phyloP scores from a whole-genome alignment of 768 basidiomycete genomes.

The Termitomyces sp. region DNA sequence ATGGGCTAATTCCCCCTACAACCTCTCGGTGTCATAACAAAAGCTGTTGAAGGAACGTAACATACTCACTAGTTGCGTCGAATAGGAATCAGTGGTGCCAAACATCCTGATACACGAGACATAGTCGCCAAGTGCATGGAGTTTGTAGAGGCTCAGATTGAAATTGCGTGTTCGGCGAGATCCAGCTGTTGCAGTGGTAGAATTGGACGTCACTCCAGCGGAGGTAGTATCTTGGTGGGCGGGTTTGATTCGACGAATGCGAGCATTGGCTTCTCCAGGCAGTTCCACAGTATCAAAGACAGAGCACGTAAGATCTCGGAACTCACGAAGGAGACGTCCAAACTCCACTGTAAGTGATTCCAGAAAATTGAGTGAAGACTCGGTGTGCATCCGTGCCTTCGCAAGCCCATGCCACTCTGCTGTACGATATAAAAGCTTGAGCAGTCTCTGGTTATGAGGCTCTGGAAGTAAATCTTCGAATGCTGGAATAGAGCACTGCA shows the following conservation, averaged over 20 bases:
- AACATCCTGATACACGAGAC: slow-evolving; percentile 24
- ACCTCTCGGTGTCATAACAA: no score
- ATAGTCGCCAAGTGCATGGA: slow-evolving; percentile 39
- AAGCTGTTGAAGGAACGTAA: no score
- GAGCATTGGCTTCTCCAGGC: slow-evolving; percentile 35
- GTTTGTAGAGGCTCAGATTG: slow-evolving; percentile 36
- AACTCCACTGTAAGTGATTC: slow-evolving; percentile 22
- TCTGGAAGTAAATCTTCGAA: slow-evolving; percentile 34
- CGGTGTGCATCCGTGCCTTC: slow-evolving; percentile 37
- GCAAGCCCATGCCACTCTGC: slow-evolving; percentile 38
- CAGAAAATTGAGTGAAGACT: slow-evolving; percentile 26
- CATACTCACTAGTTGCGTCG: slow-evolving; percentile 40
- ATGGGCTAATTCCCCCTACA: slow-evolving; percentile 39
- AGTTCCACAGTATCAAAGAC: slow-evolving; percentile 31
- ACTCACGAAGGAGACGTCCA: slow-evolving; percentile 27
- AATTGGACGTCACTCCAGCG: background rate
- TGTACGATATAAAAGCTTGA: slow-evolving; percentile 29
- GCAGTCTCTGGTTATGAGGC: slow-evolving; percentile 23
- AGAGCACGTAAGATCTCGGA: slow-evolving; percentile 24
- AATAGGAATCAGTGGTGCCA: no score
- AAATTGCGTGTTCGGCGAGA: slow-evolving; percentile 15
- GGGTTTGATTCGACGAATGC: slow-evolving; percentile 14
- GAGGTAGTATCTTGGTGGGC: background rate
- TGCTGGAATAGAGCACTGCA: slow-evolving; percentile 33
- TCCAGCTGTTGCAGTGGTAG: background rate